Conservation (phyloP, 306 rosid species). For the Prunus mume region DNA sequence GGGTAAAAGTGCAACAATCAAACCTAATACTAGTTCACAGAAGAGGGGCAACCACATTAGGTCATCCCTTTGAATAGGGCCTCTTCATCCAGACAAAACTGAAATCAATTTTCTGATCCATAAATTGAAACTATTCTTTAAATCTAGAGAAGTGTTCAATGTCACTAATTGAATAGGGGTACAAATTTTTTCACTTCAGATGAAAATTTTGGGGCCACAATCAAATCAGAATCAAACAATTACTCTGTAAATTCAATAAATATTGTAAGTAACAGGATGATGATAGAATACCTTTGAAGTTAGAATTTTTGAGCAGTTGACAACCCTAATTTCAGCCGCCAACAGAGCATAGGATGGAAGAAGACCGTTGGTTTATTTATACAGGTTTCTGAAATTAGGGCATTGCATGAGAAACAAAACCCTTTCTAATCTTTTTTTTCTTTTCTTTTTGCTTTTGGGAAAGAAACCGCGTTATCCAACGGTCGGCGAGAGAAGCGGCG, state of each 20-base stretch:
- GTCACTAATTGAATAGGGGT: background rate
- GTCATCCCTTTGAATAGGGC: no score
- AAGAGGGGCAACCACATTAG: no score
- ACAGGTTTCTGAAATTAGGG: constrained; percentile 34
- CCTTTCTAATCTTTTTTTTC: background rate
- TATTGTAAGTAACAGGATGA: background rate
- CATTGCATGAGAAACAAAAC: background rate
- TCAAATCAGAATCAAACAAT: background rate
- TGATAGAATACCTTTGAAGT: background rate
- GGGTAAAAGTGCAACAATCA: constrained; percentile 34
- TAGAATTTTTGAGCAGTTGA: background rate
- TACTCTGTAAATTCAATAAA: background rate
- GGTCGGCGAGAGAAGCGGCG: background rate
- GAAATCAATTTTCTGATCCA: background rate
- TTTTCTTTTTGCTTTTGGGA: background rate
- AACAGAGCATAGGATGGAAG: background rate
- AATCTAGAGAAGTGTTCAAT: background rate
- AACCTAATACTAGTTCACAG: background rate
- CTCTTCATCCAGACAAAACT: background rate
- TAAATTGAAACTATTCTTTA: background rate
- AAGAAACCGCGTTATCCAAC: background rate
- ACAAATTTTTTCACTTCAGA: background rate
- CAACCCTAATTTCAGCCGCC: background rate
- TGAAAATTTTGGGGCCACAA: background rate
- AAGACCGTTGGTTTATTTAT: constrained; percentile 21